Base-by-base conservation (phyloP, 2,329 filamentous ascomycete genomes). In the Triangularia setosa region DNA sequence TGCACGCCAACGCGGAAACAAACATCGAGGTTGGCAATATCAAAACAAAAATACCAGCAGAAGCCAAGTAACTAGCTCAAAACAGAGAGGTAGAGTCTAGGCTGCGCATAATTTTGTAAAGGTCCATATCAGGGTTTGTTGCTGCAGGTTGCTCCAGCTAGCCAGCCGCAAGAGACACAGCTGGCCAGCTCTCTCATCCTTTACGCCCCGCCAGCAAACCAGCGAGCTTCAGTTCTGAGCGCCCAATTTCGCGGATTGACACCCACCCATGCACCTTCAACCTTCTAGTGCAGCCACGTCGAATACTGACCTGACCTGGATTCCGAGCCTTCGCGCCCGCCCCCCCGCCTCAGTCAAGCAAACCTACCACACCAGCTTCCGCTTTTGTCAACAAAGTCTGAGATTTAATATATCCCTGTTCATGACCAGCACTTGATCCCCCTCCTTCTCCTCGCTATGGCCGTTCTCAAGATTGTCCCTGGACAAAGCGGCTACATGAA, bases 401-500 rank as follows among this genome's bases (percentile, higher is more conserved):
- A 48, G 40, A 48, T 48, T 33, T 48, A 21, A 67, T 65, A 60
- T 64, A 60, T 65, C 53, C 54, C n/a, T 60, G 54, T 61, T 59
- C 35, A 44, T 55, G 27, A 24, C 63, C 28, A 53, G 59, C 53
- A 35, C 62, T 48, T 59, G 33, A 25, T 35, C 60, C 35, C 25
- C 40, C 23, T 66, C 16, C 40, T 48, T 60, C 52, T 21, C 27
- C 53, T 57, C 62, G 58, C 35, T 35, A 72, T 71, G 70, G 66
- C 59, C 33, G 23, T 16, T 12, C 61, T 68, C 44, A 58, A 52
- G 14, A 62, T 66, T 40, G 16, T 56, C 24, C 64, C 66, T 5
- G 63, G 67, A 5, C 64, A 65, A 25, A 67, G 55, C 65, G 64
- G 65, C 67, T 68, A 69, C 63, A 72, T 72, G 71, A 72, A 71